Evolutionary conservation across 2,329 filamentous ascomycete species (phyloP).

Genomic region (Diaporthe citrichinensis): DNA sequence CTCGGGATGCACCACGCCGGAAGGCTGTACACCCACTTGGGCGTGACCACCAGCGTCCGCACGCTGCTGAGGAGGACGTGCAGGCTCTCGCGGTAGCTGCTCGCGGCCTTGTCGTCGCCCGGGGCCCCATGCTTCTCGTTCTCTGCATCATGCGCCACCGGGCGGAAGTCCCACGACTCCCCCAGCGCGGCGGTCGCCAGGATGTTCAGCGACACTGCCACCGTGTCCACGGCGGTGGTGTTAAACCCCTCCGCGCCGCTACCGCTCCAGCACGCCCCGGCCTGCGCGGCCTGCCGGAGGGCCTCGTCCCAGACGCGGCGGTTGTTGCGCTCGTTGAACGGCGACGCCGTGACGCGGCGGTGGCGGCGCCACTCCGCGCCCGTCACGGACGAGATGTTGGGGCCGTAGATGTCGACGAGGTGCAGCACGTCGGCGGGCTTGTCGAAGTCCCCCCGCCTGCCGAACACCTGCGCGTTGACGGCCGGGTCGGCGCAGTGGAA

Average conservation of each 20-base stretch:
- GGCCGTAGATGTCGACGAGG: slow-evolving; percentile 13
- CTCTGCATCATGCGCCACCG: background rate
- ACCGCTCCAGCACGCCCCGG: background rate
- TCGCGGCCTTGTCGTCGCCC: background rate
- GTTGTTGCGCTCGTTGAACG: slow-evolving; percentile 15
- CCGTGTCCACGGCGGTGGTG: background rate
- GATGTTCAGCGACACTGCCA: slow-evolving; percentile 18
- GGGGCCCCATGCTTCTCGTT: background rate
- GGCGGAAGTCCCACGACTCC: background rate
- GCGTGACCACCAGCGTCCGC: slow-evolving; percentile 22
- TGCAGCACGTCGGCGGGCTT: slow-evolving; percentile 11
- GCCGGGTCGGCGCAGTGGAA: slow-evolving; percentile 27
- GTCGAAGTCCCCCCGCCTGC: background rate
- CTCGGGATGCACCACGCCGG: slow-evolving; percentile 1
- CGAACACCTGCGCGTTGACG: slow-evolving; percentile 28
- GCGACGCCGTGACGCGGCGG: background rate
- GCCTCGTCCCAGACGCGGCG: slow-evolving; percentile 22
- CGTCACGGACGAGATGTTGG: slow-evolving; percentile 6
- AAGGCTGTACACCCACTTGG: slow-evolving; percentile 15
- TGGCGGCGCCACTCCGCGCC: slow-evolving; percentile 26
- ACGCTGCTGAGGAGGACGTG: slow-evolving; percentile 11
- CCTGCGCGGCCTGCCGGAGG: background rate
- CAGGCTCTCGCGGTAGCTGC: slow-evolving; percentile 24
- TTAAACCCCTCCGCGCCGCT: background rate
- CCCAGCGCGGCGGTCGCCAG: slow-evolving; percentile 26